Base-by-base conservation (phyloP, 1,139 yeast genomes). In the Torulaspora globosa region DNA sequence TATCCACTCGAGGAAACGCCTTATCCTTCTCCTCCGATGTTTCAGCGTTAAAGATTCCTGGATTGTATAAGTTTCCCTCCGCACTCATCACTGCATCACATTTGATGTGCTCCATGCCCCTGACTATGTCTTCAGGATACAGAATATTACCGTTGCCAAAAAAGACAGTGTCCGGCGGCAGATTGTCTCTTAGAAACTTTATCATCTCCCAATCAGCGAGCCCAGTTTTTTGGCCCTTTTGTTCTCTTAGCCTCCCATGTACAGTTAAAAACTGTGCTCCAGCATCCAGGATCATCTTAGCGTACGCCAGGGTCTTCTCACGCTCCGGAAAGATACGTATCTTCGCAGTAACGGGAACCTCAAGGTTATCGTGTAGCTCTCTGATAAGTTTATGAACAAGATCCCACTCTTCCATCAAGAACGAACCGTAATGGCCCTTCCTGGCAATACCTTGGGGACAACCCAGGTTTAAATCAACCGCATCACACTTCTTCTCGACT, bases 41-140 rank as follows among this genome's bases (percentile, higher is more conserved):
- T 14, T 53, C 58, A 11, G 59, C 56, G 42, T 68, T 65, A 63
- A 94, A 92, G 0, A 90, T 80, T 3, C 96, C 97, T 0, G 99
- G 98, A 58, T 94, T 94, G 67, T 84, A 86, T 36, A 94, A 70
- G 60, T 89, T 89, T 0, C 96, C 96, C 65, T 94, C 99, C 0
- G 98, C 98, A 36, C 95, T 83, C 98, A 94, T 94, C 16, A 92
- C 94, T 0, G 92, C 97, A 69, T 94, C 97, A 55, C 94, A 84
- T 0, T 69, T 70, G 1, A 87, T 79, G 16, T 71, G 74, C 1
- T 73, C 73, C 26, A 78, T 62, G 65, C 97, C 86, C 51, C 94
- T 72, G 1, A 72, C 69, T 15, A 89, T 71, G 62, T 92, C 97
- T 42, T 82, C 83, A 0, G 94, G 86, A 58, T 92, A 90, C 38